A percentile compares a stretch with the other conserved stretches of the same genome.
Evolutionary conservation across 1,284 basidiomycete species (phyloP).

Genomic region (Ceratobasidium sp.): DNA sequence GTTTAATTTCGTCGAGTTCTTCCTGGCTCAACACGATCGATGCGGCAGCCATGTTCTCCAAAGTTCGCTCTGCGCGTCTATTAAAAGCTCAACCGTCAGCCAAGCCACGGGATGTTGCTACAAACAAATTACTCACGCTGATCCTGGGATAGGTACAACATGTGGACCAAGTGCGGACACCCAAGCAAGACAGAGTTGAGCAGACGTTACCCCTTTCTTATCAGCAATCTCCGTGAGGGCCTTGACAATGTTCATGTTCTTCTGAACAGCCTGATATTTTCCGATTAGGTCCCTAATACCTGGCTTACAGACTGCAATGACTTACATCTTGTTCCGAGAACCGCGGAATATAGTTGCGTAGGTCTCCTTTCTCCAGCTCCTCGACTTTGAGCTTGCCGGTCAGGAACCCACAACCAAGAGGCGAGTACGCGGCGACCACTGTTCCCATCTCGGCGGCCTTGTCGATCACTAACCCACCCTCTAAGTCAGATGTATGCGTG

Average conservation of each 20-base stretch:
- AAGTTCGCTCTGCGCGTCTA: slow-evolving; percentile 30
- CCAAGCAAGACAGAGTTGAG: slow-evolving; percentile 76
- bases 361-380: slow-evolving; percentile 55
- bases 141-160: slow-evolving; percentile 70
- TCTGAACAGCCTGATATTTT: slow-evolving; percentile 60
- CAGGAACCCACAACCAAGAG: slow-evolving; percentile 52
- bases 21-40: slow-evolving; percentile 35
- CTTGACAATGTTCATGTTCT: slow-evolving; percentile 71
- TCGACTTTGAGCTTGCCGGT: slow-evolving; percentile 50
- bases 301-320: not conserved
- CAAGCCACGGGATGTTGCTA: not conserved
- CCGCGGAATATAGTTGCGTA: slow-evolving; percentile 57
- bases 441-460: slow-evolving; percentile 63
- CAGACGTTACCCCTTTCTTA: slow-evolving; percentile 65
- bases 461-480: slow-evolving; percentile 59
- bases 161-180: slow-evolving; percentile 64
- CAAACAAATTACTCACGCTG: slow-evolving; percentile 52
- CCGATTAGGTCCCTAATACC: too few species aligned
- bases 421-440: slow-evolving; percentile 67
- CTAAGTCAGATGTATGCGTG: slow-evolving; percentile 54
- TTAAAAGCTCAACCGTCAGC: not conserved
- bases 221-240: slow-evolving; percentile 60
- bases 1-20: slow-evolving; percentile 33
- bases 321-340: slow-evolving; percentile 57
- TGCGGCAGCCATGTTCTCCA: slow-evolving; percentile 44